These are phyloP conservation scores for Colletotrichum coccodes DNA, from an alignment of 2,329 filamentous ascomycete genomes.

Conservation along the genomic window DNA sequence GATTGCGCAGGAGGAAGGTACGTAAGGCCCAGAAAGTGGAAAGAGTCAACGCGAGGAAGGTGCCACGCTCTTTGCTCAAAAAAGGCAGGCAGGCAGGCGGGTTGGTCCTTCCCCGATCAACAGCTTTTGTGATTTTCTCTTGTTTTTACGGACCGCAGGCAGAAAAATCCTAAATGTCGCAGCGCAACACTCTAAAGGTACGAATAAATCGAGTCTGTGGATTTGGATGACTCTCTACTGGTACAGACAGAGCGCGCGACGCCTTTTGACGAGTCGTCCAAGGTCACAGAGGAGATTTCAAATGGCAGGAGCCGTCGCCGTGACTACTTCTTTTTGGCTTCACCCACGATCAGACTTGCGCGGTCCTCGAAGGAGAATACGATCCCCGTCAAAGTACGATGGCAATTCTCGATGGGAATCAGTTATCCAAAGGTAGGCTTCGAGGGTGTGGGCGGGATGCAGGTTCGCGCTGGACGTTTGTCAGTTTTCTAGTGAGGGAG, in stretches of 20 bases:
- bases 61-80: background rate
- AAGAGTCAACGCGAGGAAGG: slow-evolving; percentile 13
- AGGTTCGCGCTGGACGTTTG: slow-evolving; percentile 20
- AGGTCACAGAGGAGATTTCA: slow-evolving; percentile 32
- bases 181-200: slow-evolving; percentile 26
- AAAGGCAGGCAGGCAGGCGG: slow-evolving; percentile 8
- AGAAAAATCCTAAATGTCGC: slow-evolving; percentile 21
- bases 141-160: slow-evolving; percentile 28
- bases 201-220: slow-evolving; percentile 25
- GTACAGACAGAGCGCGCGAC: slow-evolving; percentile 29
- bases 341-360: slow-evolving; percentile 30
- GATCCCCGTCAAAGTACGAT: slow-evolving; percentile 28
- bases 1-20: slow-evolving; percentile 16
- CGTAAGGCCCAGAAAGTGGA: slow-evolving; percentile 16
- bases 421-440: slow-evolving; percentile 13
- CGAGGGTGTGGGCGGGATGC: slow-evolving; percentile 13
- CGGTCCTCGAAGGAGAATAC: slow-evolving; percentile 9
- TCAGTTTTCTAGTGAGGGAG: slow-evolving; percentile 18
- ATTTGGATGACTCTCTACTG: slow-evolving; percentile 29
- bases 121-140: slow-evolving; percentile 1
- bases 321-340: slow-evolving; percentile 29
- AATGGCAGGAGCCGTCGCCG: slow-evolving; percentile 28
- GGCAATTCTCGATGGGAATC: slow-evolving; percentile 11
- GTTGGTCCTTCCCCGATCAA: slow-evolving; percentile 24
- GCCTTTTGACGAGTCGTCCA: slow-evolving; percentile 29